Evolutionary conservation across 2,329 filamentous ascomycete genomes (phyloP), one percentile per base, ranked within the genome.

Genomic region (Neopestalotiopsis clavispora): DNA sequence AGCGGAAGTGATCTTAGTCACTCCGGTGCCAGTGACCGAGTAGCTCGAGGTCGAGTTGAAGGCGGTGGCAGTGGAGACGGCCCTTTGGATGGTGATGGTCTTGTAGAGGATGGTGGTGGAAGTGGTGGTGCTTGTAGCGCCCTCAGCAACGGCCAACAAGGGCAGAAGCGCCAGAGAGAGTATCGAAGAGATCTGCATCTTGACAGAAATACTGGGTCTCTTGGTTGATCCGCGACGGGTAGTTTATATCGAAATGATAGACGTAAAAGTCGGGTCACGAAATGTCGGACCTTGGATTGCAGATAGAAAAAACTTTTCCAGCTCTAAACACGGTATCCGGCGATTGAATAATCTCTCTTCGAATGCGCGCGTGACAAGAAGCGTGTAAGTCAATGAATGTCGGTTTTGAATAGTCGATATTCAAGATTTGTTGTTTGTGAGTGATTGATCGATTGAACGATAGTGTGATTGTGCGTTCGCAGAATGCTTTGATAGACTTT

Each of bases 61-160:
- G 23, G 78, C 75, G 59, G 78, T 79, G 68, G 81, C 74, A 52
- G 81, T 83, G 75, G 84, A 74, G 17, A 65, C 67, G 70, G 70
- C 70, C 38, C 67, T 68, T 72, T 58, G 28, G 38, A 74, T 67
- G 60, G 73, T 76, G 70, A 89, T 83, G 60, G 84, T 87, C 76
- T 86, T 75, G 63, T 85, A 87, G 76, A 84, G 84, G 75, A 85
- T 87, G 74, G 85, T 74, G 60, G 83, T 84, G 67, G 81, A 81
- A 56, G 87, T 89, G 32, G 81, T 81, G 28, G 84, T 86, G 20
- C 84, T 82, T 58, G 83, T 82, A 30, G 75, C 74, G 67, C 76
- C 74, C 42, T 77, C 78, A 49, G 86, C 86, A 66, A 86, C 74
- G 69, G 86, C 87, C 75, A 89, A 77, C 66, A 87, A 81, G 74